phyloP scores from a whole-genome alignment of 75 land plant species.

The Pinus taeda region DNA sequence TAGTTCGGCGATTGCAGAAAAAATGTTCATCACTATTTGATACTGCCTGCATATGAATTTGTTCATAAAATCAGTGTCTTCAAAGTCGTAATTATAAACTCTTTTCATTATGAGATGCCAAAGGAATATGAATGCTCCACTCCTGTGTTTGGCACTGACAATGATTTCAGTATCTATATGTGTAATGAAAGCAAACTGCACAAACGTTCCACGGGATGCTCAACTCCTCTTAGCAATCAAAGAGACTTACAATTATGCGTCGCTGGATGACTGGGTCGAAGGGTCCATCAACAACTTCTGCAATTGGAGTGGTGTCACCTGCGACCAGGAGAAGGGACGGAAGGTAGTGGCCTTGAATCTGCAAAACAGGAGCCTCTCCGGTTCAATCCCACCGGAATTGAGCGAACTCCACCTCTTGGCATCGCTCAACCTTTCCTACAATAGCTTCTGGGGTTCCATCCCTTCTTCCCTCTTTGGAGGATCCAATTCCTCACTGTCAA shows the following conservation, averaged over 20 bases:
- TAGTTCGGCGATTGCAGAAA: too few species aligned
- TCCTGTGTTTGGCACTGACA: background rate
- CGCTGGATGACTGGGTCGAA: slow-evolving; percentile 30
- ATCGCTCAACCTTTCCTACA: slow-evolving; percentile 6
- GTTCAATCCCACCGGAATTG: slow-evolving; percentile 5
- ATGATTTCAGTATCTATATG: background rate
- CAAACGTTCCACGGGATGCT: background rate
- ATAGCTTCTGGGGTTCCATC: slow-evolving; percentile 1
- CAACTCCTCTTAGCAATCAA: background rate
- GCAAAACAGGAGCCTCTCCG: slow-evolving; percentile 7
- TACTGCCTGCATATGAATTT: too few species aligned
- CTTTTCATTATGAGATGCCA: too few species aligned
- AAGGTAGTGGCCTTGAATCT: background rate
- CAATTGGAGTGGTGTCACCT: slow-evolving; percentile 37
- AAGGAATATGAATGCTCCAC: too few species aligned
- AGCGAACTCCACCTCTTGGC: background rate
- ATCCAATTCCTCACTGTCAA: slow-evolving; percentile 7
- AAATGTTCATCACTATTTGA: too few species aligned
- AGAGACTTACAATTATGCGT: background rate
- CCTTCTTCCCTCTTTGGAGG: background rate
- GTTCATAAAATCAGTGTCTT: too few species aligned
- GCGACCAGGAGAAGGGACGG: too few species aligned
- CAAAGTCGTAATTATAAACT: too few species aligned
- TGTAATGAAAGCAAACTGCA: background rate
- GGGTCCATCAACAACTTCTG: slow-evolving; percentile 26